phyloP scores from a whole-genome alignment of 768 basidiomycete genomes.

The Rhodotorula graminis region DNA sequence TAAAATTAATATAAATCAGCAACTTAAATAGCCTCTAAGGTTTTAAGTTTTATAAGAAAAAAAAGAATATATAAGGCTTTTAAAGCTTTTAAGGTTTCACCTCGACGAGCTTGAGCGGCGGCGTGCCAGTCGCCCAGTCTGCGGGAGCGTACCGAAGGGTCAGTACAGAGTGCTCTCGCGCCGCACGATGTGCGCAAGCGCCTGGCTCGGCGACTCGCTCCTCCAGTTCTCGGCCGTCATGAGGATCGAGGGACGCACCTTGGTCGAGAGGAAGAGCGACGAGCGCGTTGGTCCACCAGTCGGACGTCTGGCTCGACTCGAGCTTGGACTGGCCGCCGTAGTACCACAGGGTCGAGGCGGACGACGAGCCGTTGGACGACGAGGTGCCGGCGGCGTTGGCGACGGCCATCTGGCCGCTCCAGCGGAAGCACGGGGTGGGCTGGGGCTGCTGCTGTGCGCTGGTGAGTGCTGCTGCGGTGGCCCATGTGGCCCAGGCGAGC shows the following conservation, averaged over 20 bases:
- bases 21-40: too few relatives aligned
- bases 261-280: slow-evolving; percentile 3
- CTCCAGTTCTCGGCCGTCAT: too few relatives aligned
- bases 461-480: not conserved
- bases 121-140: slow-evolving; percentile 29
- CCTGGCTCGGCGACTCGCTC: too few relatives aligned
- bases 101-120: slow-evolving; percentile 19
- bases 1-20: too few relatives aligned
- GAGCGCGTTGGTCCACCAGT: slow-evolving; percentile 36
- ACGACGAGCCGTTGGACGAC: not conserved
- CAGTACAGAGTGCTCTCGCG: too few relatives aligned
- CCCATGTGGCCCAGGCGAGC: too few relatives aligned
- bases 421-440: slow-evolving; percentile 23
- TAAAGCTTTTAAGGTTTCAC: too few relatives aligned
- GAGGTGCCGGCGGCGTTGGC: slow-evolving; percentile 1
- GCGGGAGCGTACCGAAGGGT: not conserved
- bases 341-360: slow-evolving; percentile 11
- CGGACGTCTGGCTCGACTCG: not conserved
- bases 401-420: slow-evolving; percentile 17
- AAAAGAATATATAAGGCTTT: too few relatives aligned
- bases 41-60: too few relatives aligned
- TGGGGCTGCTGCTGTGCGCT: slow-evolving; percentile 14
- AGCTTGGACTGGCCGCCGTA: slow-evolving; percentile 23
- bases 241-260: not conserved
- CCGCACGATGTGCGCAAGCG: too few relatives aligned